Conservation (phyloP, 257 asterid species). For the Nicotiana paniculata region DNA sequence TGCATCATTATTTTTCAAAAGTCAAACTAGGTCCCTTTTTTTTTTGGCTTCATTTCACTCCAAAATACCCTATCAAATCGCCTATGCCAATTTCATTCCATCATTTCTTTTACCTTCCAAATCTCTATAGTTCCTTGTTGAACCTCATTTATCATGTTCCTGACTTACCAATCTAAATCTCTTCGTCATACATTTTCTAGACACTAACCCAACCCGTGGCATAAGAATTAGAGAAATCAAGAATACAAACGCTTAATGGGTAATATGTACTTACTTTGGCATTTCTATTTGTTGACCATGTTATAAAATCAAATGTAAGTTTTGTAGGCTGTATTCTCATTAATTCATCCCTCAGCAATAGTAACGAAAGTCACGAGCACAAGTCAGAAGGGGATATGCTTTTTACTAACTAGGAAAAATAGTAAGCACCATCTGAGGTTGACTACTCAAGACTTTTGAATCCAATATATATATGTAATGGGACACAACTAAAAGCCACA, state of each 20-base stretch:
- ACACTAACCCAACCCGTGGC: no score
- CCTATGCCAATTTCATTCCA: conserved; percentile 13
- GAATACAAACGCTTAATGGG: no score
- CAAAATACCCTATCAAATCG: background rate
- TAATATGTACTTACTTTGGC: no score
- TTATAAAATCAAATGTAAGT: no score
- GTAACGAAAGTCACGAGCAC: background rate
- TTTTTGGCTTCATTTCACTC: background rate
- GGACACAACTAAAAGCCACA: conserved; percentile 5
- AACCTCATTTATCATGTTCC: background rate
- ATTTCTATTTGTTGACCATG: no score
- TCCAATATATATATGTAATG: background rate
- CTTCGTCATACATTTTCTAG: no score
- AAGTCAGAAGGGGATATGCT: background rate
- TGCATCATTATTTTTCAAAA: conserved; percentile 5
- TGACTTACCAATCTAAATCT: background rate
- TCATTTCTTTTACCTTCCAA: conserved; percentile 13
- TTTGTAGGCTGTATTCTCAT: no score
- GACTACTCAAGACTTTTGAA: conserved; percentile 6
- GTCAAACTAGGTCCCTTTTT: background rate
- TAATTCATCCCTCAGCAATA: no score
- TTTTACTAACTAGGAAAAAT: background rate
- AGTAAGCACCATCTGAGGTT: conserved; percentile 2
- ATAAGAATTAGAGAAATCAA: no score
- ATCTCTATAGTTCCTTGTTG: background rate